Conservation (phyloP, 305 asterid genomes). For the Fraxinus angustifolia region DNA sequence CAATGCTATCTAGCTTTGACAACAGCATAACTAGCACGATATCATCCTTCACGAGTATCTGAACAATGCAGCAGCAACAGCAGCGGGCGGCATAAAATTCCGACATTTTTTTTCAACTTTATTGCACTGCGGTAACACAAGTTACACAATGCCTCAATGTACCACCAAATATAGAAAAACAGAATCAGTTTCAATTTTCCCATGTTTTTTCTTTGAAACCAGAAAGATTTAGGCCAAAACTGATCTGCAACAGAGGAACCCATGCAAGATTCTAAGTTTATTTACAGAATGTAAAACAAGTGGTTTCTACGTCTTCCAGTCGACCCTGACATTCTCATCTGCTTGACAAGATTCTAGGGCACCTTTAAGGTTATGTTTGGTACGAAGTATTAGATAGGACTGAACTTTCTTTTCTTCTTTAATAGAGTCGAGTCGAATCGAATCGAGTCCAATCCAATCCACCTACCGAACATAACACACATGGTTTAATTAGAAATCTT, state of each 20-base stretch:
- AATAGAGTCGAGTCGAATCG: neutral
- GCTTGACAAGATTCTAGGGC: slow-evolving; percentile 17
- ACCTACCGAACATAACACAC: slow-evolving; percentile 1
- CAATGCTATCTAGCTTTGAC: neutral
- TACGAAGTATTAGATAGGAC: neutral
- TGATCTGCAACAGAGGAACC: slow-evolving; percentile 28
- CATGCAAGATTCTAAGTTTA: slow-evolving; percentile 30
- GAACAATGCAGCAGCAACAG: neutral
- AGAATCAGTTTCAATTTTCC: slow-evolving; percentile 33
- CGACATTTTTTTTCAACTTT: slow-evolving; percentile 16
- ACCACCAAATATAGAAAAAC: slow-evolving; percentile 40
- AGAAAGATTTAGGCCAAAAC: slow-evolving; percentile 23
- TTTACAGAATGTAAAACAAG: slow-evolving; percentile 49
- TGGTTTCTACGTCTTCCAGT: slow-evolving; percentile 24
- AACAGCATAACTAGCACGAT: neutral
- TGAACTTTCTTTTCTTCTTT: neutral
- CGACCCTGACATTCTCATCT: slow-evolving; percentile 23
- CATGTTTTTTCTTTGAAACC: slow-evolving; percentile 24
- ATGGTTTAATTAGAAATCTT: neutral
- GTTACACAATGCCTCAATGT: slow-evolving; percentile 26
- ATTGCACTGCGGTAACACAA: slow-evolving; percentile 33
- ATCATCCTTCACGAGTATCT: neutral
- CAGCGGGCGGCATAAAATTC: neutral
- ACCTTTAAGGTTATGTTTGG: slow-evolving; percentile 5
- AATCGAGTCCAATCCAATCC: neutral